These are phyloP conservation scores for Starmerella khaoyaiensis DNA, from an alignment of 805 yeast species.

Conservation along the genomic window DNA sequence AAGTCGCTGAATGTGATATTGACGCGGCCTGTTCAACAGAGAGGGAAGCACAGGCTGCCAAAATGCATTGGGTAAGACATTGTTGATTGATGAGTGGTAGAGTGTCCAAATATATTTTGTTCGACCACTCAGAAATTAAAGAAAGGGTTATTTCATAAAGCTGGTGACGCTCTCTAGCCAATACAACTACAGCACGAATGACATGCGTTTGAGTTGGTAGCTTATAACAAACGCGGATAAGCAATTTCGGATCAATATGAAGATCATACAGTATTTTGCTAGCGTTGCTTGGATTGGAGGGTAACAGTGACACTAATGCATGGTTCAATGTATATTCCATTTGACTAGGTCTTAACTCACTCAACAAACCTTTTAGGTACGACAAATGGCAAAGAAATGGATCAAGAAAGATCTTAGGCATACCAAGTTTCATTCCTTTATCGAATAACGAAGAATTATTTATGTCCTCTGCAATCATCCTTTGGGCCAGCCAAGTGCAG, in stretches of 20 bases:
- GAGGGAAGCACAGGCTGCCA: conserved; percentile 28
- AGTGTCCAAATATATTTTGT: conserved; percentile 28
- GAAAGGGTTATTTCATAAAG: not conserved
- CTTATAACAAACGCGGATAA: conserved; percentile 5
- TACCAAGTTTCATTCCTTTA: conserved; percentile 20
- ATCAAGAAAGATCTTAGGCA: conserved; percentile 12
- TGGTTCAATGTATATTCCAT: conserved; percentile 14
- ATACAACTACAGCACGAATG: conserved; percentile 20
- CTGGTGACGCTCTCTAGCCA: conserved; percentile 4
- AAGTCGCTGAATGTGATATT: conserved; percentile 31
- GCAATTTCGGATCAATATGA: conserved; percentile 1
- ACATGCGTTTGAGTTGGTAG: conserved; percentile 3
- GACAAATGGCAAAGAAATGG: conserved; percentile 5
- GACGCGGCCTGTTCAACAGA: conserved; percentile 20
- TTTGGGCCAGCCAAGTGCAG: conserved; percentile 20
- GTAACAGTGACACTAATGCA: conserved; percentile 9
- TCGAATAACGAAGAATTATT: conserved; percentile 18
- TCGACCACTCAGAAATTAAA: conserved; percentile 30
- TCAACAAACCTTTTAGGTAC: conserved; percentile 1
- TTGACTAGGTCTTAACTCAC: conserved; percentile 12
- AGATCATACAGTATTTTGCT: conserved; percentile 16
- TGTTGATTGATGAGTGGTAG: conserved; percentile 37
- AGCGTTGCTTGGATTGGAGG: conserved; percentile 4
- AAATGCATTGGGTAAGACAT: conserved; percentile 36
- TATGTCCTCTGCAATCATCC: conserved; percentile 5